Conservation (phyloP, 2,329 filamentous ascomycete genomes). For the Sclerotiophoma versabilis region DNA sequence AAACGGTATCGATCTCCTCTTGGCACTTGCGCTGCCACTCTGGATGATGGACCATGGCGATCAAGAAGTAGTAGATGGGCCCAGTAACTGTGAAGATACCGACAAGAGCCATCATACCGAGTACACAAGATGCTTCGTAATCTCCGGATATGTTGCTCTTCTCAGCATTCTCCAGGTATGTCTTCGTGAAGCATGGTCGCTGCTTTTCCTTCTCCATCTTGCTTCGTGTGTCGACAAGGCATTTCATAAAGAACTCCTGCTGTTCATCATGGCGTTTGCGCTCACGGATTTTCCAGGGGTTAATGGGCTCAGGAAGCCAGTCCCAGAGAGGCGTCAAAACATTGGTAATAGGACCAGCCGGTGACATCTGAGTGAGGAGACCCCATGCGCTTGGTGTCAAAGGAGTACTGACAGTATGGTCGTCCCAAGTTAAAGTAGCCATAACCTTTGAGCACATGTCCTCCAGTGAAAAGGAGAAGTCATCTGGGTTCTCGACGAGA, state of each 20-base stretch:
- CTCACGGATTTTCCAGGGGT: slow-evolving; percentile 63
- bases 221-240: slow-evolving; percentile 48
- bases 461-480: slow-evolving; percentile 60
- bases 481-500: slow-evolving; percentile 59
- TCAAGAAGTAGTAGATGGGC: slow-evolving; percentile 49
- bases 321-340: slow-evolving; percentile 63
- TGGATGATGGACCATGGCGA: slow-evolving; percentile 47
- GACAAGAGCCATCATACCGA: slow-evolving; percentile 50
- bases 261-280: slow-evolving; percentile 62
- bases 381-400: slow-evolving; percentile 63
- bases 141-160: slow-evolving; percentile 51
- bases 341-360: slow-evolving; percentile 65
- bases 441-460: slow-evolving; percentile 67
- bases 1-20: slow-evolving; percentile 42
- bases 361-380: slow-evolving; percentile 65
- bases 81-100: slow-evolving; percentile 51
- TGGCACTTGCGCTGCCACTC: slow-evolving; percentile 47
- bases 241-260: slow-evolving; percentile 61
- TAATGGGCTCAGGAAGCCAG: slow-evolving; percentile 55
- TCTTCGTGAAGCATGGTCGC: slow-evolving; percentile 42
- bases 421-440: slow-evolving; percentile 63
- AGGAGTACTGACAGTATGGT: slow-evolving; percentile 57
- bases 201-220: slow-evolving; percentile 44
- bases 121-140: slow-evolving; percentile 49
- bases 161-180: slow-evolving; percentile 46